Percentiles rank a stretch among this genome's conserved stretches.
Conservation (phyloP, 2,329 filamentous ascomycete genomes). For the Pestalotiopsis fici region DNA sequence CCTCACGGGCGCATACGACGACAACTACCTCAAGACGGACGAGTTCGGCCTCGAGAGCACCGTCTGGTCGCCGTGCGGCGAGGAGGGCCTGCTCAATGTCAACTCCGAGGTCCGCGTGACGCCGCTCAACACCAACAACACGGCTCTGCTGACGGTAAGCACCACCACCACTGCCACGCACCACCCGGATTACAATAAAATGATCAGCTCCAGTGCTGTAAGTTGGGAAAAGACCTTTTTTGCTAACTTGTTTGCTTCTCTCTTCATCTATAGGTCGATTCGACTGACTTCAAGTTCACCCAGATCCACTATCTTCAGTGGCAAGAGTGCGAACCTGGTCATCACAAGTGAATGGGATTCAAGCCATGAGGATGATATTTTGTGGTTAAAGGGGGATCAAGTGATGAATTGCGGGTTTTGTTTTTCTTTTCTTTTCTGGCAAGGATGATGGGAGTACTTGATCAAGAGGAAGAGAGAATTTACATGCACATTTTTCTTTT, state of each 20-base stretch:
- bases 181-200: constrained; percentile 4
- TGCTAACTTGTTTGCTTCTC: not conserved
- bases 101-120: constrained; percentile 48
- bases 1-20: constrained; percentile 41
- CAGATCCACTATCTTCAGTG: constrained; percentile 30
- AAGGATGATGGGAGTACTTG: not conserved
- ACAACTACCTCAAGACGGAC: constrained; percentile 46
- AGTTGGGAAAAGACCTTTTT: not conserved
- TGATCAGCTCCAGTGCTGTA: not conserved
- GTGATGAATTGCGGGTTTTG: not conserved
- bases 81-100: constrained; percentile 51
- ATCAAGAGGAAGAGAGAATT: not conserved
- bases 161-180: too few relatives aligned
- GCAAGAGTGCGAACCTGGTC: constrained; percentile 12
- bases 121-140: constrained; percentile 17
- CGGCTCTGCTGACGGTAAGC: constrained; percentile 27
- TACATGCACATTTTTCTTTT: not conserved
- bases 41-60: constrained; percentile 42
- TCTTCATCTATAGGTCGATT: constrained; percentile 23
- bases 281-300: constrained; percentile 28
- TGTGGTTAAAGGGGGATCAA: not conserved
- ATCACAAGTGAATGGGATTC: not conserved
- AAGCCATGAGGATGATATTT: not conserved
- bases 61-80: constrained; percentile 54
- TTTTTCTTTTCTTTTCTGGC: not conserved